Percentiles rank a stretch among this genome's conserved stretches.
phyloP scores from a whole-genome alignment of 2,329 filamentous ascomycete species.

The Tolypocladium pustulatum region DNA sequence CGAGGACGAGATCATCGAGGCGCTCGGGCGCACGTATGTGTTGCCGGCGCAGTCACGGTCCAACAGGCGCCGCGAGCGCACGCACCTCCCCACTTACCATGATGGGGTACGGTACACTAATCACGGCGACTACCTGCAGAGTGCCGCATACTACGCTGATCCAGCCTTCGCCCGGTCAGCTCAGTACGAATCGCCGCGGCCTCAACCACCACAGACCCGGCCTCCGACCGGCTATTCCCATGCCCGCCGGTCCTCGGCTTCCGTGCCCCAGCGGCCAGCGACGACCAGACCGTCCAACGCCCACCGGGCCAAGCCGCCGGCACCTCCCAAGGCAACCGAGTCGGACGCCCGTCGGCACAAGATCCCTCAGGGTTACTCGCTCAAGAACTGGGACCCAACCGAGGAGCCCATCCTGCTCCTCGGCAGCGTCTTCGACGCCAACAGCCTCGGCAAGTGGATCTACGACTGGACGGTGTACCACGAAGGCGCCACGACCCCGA shows the following conservation, averaged over 20 bases:
- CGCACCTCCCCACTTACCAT: constrained; percentile 29
- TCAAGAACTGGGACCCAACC: constrained; percentile 96
- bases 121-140: constrained; percentile 46
- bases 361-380: constrained; percentile 83
- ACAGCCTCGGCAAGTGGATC: constrained; percentile 97
- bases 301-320: constrained; percentile 17
- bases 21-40: constrained; percentile 42
- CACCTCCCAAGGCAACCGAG: constrained; percentile 42
- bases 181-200: constrained; percentile 31
- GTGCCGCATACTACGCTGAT: constrained; percentile 23
- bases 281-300: constrained; percentile 35
- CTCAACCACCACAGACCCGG: constrained; percentile 24
- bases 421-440: constrained; percentile 93
- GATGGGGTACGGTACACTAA: constrained; percentile 48
- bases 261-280: constrained; percentile 39
- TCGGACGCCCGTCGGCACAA: constrained; percentile 52
- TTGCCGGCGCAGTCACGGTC: constrained; percentile 37
- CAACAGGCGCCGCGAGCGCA: constrained; percentile 17
- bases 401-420: constrained; percentile 91
- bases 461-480: constrained; percentile 98
- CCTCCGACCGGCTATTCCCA: constrained; percentile 32
- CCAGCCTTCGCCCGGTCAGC: constrained; percentile 23
- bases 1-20: constrained; percentile 50
- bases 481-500: constrained; percentile 69
- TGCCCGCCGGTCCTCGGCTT: constrained; percentile 36